phyloP scores from a whole-genome alignment of 345 rosid genomes.

The Citrus cavaleriei region DNA sequence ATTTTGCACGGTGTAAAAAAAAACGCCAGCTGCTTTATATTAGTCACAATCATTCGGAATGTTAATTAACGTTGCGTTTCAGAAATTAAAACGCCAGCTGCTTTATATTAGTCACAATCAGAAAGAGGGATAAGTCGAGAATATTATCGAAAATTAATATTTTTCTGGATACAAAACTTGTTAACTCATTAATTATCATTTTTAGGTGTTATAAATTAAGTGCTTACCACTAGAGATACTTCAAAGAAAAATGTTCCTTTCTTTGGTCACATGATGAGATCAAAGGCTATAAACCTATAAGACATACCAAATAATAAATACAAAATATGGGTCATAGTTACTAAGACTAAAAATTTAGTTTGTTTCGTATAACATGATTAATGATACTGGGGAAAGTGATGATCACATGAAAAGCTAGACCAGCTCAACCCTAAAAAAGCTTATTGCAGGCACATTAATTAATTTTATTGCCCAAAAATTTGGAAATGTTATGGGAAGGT shows the following conservation, averaged over 20 bases:
- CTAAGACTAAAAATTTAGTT: not conserved
- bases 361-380: not conserved
- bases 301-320: not conserved
- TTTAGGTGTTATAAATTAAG: not conserved
- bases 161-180: no score
- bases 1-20: not conserved
- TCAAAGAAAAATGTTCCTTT: not conserved
- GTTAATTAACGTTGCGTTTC: not conserved
- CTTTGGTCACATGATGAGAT: not conserved
- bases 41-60: not conserved
- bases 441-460: not conserved
- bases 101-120: not conserved
- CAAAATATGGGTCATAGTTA: not conserved
- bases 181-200: no score
- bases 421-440: not conserved
- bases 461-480: not conserved
- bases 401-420: not conserved
- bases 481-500: constrained; percentile 4
- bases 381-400: not conserved
- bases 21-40: not conserved
- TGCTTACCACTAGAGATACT: not conserved
- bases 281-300: not conserved
- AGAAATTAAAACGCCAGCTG: not conserved
- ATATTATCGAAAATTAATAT: no score
- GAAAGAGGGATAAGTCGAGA: not conserved